Evolutionary conservation across 805 yeast genomes (phyloP), one percentile per base, ranked within the genome.

Genomic region (Pichia insulana): DNA sequence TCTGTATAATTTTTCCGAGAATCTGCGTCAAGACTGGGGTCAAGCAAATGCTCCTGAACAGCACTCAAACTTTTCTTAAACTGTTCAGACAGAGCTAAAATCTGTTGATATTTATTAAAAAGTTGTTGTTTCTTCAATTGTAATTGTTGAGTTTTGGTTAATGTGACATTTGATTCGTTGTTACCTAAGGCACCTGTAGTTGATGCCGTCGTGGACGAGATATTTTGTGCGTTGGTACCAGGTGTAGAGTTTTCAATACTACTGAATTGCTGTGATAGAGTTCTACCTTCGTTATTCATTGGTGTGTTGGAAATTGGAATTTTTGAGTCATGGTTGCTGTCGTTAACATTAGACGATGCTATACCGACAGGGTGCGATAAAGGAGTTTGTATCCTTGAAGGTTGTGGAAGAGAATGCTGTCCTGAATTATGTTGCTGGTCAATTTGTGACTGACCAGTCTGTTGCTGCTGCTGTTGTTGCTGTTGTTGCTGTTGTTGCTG

Each of bases 61-160:
- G 68, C 63, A 13, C 69, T 69, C 47, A 78, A 61, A 43, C 70
- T 74, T 32, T 69, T 64, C 43, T 70, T 72, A 44, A 73, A 70
- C 44, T 71, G 76, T 34, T 64, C 70, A 10, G 78, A 63, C 34
- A 72, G 59, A 10, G 66, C 63, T 47, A 71, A 65, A 16, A 78
- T 66, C 39, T 66, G 64, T 48, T 69, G 70, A 44, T 69, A 57
- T 44, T 57, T 70, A 55, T 53, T 47, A 40, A 61, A 37, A 43
- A 56, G 58, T 44, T 58, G 59, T 49, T 59, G 63, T 31, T 46
- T 51, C 34, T 49, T 59, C 7, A 48, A 27, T 18, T 52, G 59
- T 6, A 50, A 40, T 36, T 53, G 60, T 44, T 54, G 61, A 5
- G 47, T 48, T 9, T 53, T 43, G 6, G 49, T 45, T 27, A 44